Percentiles rank a stretch among this genome's conserved stretches.
Evolutionary conservation across 805 yeast species (phyloP).

Genomic region (Kurtzmaniella fragi): DNA sequence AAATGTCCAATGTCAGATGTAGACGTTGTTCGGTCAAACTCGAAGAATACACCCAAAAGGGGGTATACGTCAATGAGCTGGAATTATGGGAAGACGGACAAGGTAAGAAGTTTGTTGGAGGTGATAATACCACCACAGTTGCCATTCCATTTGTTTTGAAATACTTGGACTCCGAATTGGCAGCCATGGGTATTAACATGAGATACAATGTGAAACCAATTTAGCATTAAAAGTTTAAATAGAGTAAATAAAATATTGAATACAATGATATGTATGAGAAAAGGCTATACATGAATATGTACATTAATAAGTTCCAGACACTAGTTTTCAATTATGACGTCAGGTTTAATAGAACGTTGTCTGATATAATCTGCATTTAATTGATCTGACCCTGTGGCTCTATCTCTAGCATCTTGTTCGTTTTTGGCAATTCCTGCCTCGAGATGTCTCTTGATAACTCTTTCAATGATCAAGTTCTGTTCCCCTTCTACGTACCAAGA

Average conservation of each 20-base stretch:
- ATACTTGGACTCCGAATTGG: constrained; percentile 88
- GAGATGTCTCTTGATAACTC: constrained; percentile 68
- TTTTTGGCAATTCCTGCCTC: constrained; percentile 47
- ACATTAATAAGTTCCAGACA: not conserved
- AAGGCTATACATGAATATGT: not conserved
- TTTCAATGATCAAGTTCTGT: constrained; percentile 38
- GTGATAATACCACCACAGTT: constrained; percentile 88
- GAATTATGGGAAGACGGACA: constrained; percentile 97
- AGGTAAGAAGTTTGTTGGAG: constrained; percentile 88
- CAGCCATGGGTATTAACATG: constrained; percentile 97
- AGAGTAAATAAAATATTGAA: not conserved
- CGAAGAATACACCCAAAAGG: constrained; percentile 47
- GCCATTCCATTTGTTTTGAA: constrained; percentile 96
- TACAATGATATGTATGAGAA: not conserved
- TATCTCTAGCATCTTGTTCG: constrained; percentile 45
- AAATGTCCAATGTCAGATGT: constrained; percentile 73
- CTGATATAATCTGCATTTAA: constrained; percentile 51
- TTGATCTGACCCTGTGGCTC: constrained; percentile 55
- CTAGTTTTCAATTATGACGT: constrained; percentile 9
- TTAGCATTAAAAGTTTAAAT: constrained; percentile 3
- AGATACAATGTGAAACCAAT: constrained; percentile 77
- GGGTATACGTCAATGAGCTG: constrained; percentile 54
- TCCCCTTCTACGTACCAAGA: constrained; percentile 46
- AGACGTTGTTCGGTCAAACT: constrained; percentile 82
- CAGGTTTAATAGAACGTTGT: constrained; percentile 11